Evolutionary conservation across 805 yeast genomes (phyloP), one percentile per base, ranked within the genome.

Genomic region (Saturnispora silvae): DNA sequence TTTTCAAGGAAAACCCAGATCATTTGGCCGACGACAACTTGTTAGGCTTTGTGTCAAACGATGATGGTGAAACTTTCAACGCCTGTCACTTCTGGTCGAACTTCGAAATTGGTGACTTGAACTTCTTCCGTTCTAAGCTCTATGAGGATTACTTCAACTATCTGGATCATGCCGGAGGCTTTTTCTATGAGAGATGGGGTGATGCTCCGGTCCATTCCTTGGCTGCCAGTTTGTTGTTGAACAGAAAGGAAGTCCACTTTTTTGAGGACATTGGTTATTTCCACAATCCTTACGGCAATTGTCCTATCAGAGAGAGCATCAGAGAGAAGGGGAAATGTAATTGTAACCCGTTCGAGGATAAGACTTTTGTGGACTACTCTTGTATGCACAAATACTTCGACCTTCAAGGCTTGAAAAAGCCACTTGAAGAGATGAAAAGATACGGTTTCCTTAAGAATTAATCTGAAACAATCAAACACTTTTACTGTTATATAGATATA

Each of bases 111-210:
- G 92, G 80, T 4, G 70, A 75, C 36, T 65, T 83, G 57, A 69
- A 72, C 40, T 71, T 83, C 57, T 79, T 84, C 80, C 67, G 89
- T 53, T 57, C 72, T 17, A 72, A 77, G 35, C 80, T 81, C 3
- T 84, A 84, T 54, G 50, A 57, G 31, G 67, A 70, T 41, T 84
- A 77, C 57, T 84, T 84, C 50, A 80, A 82, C 20, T 61, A 68
- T 49, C 68, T 84, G 50, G 94, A 84, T 58, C 59, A 70, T 44
- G 70, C 78, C 8, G 95, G 95, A 54, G 94, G 94, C 11, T 84
- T 84, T 63, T 84, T 80, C 63, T 84, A 83, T 58, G 85, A 81
- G 63, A 70, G 94, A 60, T 82, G 94, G 95, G 94, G 94, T 45
- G 95, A 83, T 59, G 94, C 94, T 13, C 95, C 95, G 23, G 78